Percentiles rank a stretch among this genome's conserved stretches.
These are phyloP conservation scores for Penicillium sp. DNA, from an alignment of 2,329 filamentous ascomycete species.

Conservation along the genomic window DNA sequence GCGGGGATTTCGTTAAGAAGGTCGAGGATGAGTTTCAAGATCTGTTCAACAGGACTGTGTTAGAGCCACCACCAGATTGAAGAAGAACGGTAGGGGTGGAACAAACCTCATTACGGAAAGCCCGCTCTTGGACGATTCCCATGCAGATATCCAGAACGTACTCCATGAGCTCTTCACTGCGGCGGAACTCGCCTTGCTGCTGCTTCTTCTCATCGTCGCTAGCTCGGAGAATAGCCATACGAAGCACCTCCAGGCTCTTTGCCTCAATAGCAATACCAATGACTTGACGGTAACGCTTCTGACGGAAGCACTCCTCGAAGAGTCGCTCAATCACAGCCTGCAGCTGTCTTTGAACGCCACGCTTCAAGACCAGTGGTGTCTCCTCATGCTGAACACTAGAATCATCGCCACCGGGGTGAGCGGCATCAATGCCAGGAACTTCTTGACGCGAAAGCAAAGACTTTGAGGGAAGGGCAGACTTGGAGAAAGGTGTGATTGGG, in stretches of 20 bases:
- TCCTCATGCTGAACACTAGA: slow-evolving; percentile 61
- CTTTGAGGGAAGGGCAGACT: slow-evolving; percentile 90
- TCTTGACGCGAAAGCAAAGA: slow-evolving; percentile 86
- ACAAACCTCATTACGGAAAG: slow-evolving; percentile 72
- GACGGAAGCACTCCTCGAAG: slow-evolving; percentile 85
- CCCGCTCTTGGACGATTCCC: slow-evolving; percentile 94
- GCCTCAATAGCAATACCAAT: slow-evolving; percentile 96
- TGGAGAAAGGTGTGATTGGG: slow-evolving; percentile 92
- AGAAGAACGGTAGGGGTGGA: slow-evolving; percentile 2
- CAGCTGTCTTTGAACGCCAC: slow-evolving; percentile 77
- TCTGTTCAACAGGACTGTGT: slow-evolving; percentile 55
- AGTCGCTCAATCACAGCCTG: slow-evolving; percentile 85
- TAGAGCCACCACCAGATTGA: neutral
- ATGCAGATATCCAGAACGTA: slow-evolving; percentile 96
- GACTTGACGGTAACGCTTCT: slow-evolving; percentile 91
- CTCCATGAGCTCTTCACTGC: slow-evolving; percentile 92
- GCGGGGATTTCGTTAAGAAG: slow-evolving; percentile 91
- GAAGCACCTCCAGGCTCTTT: slow-evolving; percentile 85
- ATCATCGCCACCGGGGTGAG: slow-evolving; percentile 62
- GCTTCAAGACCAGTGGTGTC: slow-evolving; percentile 69
- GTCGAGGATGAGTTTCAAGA: slow-evolving; percentile 88
- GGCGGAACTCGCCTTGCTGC: slow-evolving; percentile 59
- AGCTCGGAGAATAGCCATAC: slow-evolving; percentile 85
- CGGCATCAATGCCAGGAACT: slow-evolving; percentile 65
- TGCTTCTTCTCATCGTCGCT: slow-evolving; percentile 81